phyloP scores from a whole-genome alignment of 2,329 filamentous ascomycete genomes.

The Aspergillus uvarum region DNA sequence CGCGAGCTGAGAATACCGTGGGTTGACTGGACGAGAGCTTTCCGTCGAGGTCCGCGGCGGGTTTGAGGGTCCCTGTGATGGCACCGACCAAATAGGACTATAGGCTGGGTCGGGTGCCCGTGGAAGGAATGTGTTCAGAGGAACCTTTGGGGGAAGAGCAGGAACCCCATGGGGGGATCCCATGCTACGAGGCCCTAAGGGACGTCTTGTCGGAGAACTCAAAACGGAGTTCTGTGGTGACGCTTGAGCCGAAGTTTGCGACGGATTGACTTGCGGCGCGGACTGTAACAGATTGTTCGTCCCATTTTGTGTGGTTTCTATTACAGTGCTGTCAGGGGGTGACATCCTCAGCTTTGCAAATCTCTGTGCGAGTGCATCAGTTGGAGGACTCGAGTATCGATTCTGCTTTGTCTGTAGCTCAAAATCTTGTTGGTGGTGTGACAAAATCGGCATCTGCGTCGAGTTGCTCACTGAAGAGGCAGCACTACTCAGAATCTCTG shows the following conservation, averaged over 20 bases:
- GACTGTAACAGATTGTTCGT: slow-evolving; percentile 14
- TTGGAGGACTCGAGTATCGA: slow-evolving; percentile 27
- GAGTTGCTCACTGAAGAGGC: slow-evolving; percentile 18
- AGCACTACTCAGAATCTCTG: slow-evolving; percentile 14
- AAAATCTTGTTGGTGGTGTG: slow-evolving; percentile 34
- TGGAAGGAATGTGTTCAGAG: slow-evolving; percentile 43
- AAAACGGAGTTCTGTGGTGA: slow-evolving; percentile 18
- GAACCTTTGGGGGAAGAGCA: slow-evolving; percentile 46
- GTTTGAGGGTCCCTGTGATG: slow-evolving; percentile 39
- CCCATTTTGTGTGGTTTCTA: slow-evolving; percentile 10
- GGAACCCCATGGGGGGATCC: slow-evolving; percentile 35
- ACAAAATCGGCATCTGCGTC: slow-evolving; percentile 43
- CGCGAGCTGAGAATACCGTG: slow-evolving; percentile 37
- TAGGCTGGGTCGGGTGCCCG: slow-evolving; percentile 51
- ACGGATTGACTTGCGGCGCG: slow-evolving; percentile 21
- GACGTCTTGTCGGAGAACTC: slow-evolving; percentile 30
- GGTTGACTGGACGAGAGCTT: slow-evolving; percentile 38
- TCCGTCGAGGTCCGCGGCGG: slow-evolving; percentile 44
- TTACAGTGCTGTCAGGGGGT: slow-evolving; percentile 15
- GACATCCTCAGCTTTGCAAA: slow-evolving; percentile 41
- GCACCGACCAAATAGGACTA: slow-evolving; percentile 45
- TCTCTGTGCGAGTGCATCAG: slow-evolving; percentile 43
- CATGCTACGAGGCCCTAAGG: slow-evolving; percentile 47
- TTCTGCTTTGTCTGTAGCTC: slow-evolving; percentile 24
- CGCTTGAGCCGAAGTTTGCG: slow-evolving; percentile 24